Evolutionary conservation across 108 stramenopile species (phyloP).

Genomic region (Nannochloropsis oceanica): DNA sequence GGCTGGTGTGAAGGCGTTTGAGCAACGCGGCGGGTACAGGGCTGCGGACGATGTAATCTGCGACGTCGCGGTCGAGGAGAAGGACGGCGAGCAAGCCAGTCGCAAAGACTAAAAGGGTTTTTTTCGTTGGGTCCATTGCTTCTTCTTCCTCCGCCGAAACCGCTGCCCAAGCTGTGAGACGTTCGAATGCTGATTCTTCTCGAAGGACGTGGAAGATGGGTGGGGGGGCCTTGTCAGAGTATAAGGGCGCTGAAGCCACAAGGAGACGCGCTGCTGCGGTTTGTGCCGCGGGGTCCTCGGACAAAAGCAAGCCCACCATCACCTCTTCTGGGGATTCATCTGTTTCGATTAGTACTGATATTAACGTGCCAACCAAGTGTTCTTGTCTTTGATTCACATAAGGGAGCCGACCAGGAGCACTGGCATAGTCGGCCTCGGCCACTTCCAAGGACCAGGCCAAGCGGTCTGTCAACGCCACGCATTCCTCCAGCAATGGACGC

Average conservation of each 20-base stretch:
- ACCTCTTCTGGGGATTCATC: neutral
- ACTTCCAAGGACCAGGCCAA: neutral
- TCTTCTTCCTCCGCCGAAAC: neutral
- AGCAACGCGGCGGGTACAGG: neutral
- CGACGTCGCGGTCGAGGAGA: neutral
- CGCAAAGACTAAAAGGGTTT: neutral
- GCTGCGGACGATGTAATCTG: neutral
- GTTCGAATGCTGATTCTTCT: neutral
- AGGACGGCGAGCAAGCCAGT: neutral
- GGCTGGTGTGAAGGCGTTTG: neutral
- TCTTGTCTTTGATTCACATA: neutral
- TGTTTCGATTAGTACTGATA: neutral
- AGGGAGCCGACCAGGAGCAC: neutral
- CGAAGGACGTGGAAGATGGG: neutral
- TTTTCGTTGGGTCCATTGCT: neutral
- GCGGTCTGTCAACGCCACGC: neutral
- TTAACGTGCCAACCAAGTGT: neutral
- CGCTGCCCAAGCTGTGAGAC: neutral
- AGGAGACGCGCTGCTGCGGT: neutral
- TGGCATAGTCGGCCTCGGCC: neutral
- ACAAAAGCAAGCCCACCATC: neutral
- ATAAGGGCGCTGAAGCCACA: neutral
- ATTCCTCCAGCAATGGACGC: neutral
- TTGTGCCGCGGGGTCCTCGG: neutral
- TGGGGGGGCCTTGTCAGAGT: neutral